A percentile compares a stretch with the other conserved stretches of the same genome.
phyloP scores from a whole-genome alignment of 176 grass and related monocot genomes.

The Hordeum vulgare region MorexV3_pseudomolecules_assembly NC_058523.1:534096303-534096802 shows the following conservation, averaged over 20 bases:
- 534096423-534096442: not conserved
- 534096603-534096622: not conserved
- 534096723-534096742: conserved; percentile 30
- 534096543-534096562: conserved; percentile 33
- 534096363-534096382: not conserved
- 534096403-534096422: not conserved
- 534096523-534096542: conserved; percentile 32
- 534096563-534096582: conserved; percentile 41
- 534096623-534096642: not conserved
- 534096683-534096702: conserved; percentile 21
- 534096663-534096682: conserved; percentile 31
- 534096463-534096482: not conserved
- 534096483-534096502: not conserved
- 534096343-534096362: not conserved
- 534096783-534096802: conserved; percentile 25
- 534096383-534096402: not conserved
- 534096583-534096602: conserved; percentile 25
- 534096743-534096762: not conserved
- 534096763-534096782: not conserved
- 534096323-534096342: not conserved
- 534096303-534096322: conserved; percentile 34
- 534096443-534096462: not conserved
- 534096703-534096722: not conserved
- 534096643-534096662: conserved; percentile 25
- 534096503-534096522: not conserved